A percentile compares a stretch with the other conserved stretches of the same genome.
Conservation (phyloP, 306 rosid species). For the Cucumis melo region DNA sequence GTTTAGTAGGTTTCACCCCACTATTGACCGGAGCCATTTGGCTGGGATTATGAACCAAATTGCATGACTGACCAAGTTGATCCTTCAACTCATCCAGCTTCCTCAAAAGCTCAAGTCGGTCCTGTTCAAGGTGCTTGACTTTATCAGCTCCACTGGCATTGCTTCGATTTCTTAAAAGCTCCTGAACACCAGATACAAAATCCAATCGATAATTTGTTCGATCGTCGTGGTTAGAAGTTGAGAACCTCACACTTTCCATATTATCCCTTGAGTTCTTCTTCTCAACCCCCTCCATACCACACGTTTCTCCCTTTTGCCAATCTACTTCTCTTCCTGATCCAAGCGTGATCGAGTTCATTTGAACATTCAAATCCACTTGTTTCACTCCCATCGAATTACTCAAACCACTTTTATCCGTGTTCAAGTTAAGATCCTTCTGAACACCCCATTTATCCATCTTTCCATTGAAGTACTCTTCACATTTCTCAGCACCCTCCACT, state of each 20-base stretch:
- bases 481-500: conserved; percentile 17
- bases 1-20: conserved; percentile 42
- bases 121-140: conserved; percentile 63
- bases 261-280: conserved; percentile 32
- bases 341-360: conserved; percentile 16
- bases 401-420: conserved; percentile 22
- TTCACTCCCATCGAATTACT: conserved; percentile 30
- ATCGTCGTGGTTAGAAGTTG: conserved; percentile 56
- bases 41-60: conserved; percentile 36
- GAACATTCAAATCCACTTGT: conserved; percentile 22
- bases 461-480: conserved; percentile 17
- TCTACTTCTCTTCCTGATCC: conserved; percentile 31
- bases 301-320: conserved; percentile 44
- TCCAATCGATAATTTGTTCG: conserved; percentile 32
- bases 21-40: conserved; percentile 36
- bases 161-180: conserved; percentile 29
- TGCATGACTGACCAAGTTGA: conserved; percentile 66
- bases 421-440: conserved; percentile 20
- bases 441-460: conserved; percentile 20
- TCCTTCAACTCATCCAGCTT: conserved; percentile 78
- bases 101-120: conserved; percentile 77
- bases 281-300: conserved; percentile 26
- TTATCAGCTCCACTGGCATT: conserved; percentile 33
- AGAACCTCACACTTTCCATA: conserved; percentile 50
- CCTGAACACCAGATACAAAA: conserved; percentile 31